A percentile compares a stretch with the other conserved stretches of the same genome.
phyloP scores from a whole-genome alignment of 306 rosid species.

The Fagus crenata region DNA sequence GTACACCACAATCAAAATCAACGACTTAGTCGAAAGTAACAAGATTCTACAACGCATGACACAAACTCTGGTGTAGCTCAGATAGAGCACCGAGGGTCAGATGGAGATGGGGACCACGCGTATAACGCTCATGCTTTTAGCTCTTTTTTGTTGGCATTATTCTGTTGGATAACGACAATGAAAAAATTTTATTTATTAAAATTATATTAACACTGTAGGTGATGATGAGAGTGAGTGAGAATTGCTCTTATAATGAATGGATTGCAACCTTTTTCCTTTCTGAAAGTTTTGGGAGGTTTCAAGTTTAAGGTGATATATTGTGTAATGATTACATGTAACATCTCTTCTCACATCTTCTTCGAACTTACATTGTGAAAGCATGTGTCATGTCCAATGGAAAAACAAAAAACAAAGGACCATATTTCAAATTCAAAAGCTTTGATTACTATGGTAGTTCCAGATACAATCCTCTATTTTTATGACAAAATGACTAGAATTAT shows the following conservation, averaged over 20 bases:
- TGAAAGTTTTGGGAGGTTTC: no score
- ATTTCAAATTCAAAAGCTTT: no score
- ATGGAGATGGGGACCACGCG: background rate
- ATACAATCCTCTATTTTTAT: background rate
- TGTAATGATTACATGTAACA: no score
- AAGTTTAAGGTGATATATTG: no score
- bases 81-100: background rate
- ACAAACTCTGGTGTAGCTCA: background rate
- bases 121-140: background rate
- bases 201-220: background rate
- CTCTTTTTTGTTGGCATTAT: constrained; percentile 22
- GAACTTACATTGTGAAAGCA: background rate
- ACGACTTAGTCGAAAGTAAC: no score
- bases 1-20: no score
- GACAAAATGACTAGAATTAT: no score
- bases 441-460: background rate
- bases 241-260: no score
- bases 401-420: background rate
- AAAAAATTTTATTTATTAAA: no score
- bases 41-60: no score
- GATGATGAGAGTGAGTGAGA: background rate
- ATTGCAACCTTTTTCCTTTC: no score
- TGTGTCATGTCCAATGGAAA: background rate
- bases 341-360: background rate
- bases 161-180: background rate